Evolutionary conservation across 768 basidiomycete genomes (phyloP).

Genomic region (Suillus clintonianus): DNA sequence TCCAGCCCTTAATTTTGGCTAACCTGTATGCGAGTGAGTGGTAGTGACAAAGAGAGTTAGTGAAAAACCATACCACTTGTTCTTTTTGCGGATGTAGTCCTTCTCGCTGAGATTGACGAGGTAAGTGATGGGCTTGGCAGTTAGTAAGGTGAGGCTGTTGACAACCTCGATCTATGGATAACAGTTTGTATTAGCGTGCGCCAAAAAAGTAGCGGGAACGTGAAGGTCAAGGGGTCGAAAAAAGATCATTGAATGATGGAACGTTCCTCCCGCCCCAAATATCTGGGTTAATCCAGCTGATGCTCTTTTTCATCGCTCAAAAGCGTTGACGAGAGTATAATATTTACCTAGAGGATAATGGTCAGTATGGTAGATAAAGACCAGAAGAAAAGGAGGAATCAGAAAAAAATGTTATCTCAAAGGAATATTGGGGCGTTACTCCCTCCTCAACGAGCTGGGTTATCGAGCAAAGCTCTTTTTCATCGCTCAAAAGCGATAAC

Average conservation of each 20-base stretch:
- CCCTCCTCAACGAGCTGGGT: constrained; percentile 91
- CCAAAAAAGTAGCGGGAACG: neutral
- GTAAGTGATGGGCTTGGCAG: constrained; percentile 97
- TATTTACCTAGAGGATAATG: constrained; percentile 21
- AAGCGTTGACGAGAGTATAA: neutral
- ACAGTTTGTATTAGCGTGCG: constrained; percentile 12
- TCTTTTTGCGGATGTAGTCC: constrained; percentile 96
- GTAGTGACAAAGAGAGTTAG: neutral
- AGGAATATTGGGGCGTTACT: constrained; percentile 73
- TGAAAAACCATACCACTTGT: constrained; percentile 74
- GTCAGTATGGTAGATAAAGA: constrained; percentile 10
- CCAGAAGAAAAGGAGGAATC: constrained; percentile 27
- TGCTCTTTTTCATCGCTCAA: constrained; percentile 64
- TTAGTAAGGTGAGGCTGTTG: constrained; percentile 86
- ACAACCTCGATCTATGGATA: constrained; percentile 78
- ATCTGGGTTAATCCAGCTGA: constrained; percentile 85
- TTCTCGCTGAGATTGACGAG: constrained; percentile 95
- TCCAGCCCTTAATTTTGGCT: constrained; percentile 97
- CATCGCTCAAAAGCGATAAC: constrained; percentile 36
- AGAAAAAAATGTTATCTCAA: constrained; percentile 60
- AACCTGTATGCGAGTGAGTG: constrained; percentile 50
- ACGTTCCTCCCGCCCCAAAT: constrained; percentile 85
- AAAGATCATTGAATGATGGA: constrained; percentile 44
- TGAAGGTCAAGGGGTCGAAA: constrained; percentile 1
- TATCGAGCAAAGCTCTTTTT: constrained; percentile 79